Conservation (phyloP, 495 filamentous ascomycete species). For the Beverwykella pulmonaria region DNA sequence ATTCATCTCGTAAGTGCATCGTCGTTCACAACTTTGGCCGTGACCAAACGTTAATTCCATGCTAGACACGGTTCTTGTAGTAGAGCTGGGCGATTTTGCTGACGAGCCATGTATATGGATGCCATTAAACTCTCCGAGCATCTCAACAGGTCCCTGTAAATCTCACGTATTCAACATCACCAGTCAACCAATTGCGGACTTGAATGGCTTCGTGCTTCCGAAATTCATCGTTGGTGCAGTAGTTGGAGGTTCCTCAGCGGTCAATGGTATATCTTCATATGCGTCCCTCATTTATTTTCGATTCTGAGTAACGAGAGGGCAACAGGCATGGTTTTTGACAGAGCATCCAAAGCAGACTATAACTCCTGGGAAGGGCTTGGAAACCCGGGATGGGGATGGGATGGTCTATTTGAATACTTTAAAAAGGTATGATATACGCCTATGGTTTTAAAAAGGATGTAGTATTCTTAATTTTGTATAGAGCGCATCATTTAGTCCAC, state of each 20-base stretch:
- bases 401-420: constrained; percentile 31
- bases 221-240: constrained; percentile 35
- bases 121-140: background rate
- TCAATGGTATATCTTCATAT: constrained; percentile 37
- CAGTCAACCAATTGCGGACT: background rate
- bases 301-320: too few relatives aligned
- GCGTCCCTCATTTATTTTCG: too few relatives aligned
- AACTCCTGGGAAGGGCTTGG: constrained; percentile 32
- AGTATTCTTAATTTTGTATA: background rate
- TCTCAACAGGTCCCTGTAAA: background rate
- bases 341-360: constrained; percentile 33
- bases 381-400: constrained; percentile 42
- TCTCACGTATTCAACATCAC: background rate
- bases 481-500: constrained; percentile 1
- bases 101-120: background rate
- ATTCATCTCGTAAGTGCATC: background rate
- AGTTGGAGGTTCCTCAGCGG: constrained; percentile 45
- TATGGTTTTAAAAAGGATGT: too few relatives aligned
- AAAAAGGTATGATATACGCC: constrained; percentile 5
- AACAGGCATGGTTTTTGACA: background rate
- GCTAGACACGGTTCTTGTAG: constrained; percentile 1
- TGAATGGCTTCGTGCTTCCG: constrained; percentile 3
- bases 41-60: background rate
- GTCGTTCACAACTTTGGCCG: background rate
- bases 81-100: constrained; percentile 19